Base-by-base conservation (phyloP, 2,329 filamentous ascomycete genomes). In the Bipolaris cookei region DNA sequence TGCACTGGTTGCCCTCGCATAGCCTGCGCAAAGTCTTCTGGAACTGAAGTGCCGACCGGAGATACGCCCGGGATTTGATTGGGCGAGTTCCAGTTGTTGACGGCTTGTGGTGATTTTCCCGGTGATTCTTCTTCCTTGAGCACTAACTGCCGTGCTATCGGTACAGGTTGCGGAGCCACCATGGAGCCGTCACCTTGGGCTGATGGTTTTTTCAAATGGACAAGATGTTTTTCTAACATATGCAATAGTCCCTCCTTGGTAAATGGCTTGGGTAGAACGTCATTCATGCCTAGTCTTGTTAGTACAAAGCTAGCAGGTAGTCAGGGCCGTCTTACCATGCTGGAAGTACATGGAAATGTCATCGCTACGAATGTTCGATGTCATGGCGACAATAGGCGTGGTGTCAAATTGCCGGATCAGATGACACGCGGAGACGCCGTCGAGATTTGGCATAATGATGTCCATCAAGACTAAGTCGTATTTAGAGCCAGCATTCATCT, bases 271-370 rank as follows among this genome's bases (percentile, higher is more conserved):
- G 95, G 94, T 58, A 99, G 81, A 16, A 99, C 94, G 71, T 97
- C 95, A 71, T 97, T 96, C 93, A 99, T 97, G 41, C 94, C 93
- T 97, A 66, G 20, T 25, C 4, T 16, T 32, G 66, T 81, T 54
- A 79, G 68, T 32, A n/a, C 8, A 38, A 21, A 5, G 7, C 37
- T 20, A 23, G 8, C 6, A 18, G 8, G 14, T 37, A 23, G 18
- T n/a, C 7, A 3, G 34, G 16, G 8, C 6, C 20, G 6, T 70
- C 89, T 81, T 84, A 95, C 93, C 95, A 79, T 96, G 93, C 69
- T 94, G 89, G 80, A 97, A 98, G 75, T 99, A 99, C 80, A 96
- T 93, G 51, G 94, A 91, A 60, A 98, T 96, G 74, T 99, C 95
- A 70, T 97, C 94, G 59, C 92, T 93, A 63, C 95, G 87, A 63